These are phyloP conservation scores for Saraca asoca DNA, from an alignment of 331 rosid species.

Conservation along the genomic window DNA sequence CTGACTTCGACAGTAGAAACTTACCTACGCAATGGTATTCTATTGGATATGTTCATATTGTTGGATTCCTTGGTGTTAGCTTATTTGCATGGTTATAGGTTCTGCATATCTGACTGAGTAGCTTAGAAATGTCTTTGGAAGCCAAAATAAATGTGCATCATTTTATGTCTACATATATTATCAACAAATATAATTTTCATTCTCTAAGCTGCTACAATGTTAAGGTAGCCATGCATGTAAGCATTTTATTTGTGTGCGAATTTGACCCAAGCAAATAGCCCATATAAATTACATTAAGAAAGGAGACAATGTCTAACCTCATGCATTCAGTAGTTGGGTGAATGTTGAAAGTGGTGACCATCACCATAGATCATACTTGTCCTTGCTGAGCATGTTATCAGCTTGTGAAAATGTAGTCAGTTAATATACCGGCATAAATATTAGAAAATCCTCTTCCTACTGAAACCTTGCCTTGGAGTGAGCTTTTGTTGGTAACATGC, in stretches of 20 bases:
- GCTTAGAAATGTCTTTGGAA: not conserved
- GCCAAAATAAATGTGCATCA: too few relatives aligned
- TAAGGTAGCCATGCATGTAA: not conserved
- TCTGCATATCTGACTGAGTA: not conserved
- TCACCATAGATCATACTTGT: too few relatives aligned
- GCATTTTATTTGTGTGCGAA: not conserved
- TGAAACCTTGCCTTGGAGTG: not conserved
- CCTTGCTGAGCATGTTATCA: too few relatives aligned
- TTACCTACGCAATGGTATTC: slow-evolving; percentile 51
- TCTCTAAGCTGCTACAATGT: not conserved
- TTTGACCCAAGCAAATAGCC: not conserved
- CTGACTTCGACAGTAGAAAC: slow-evolving; percentile 34
- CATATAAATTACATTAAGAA: not conserved
- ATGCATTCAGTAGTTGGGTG: not conserved
- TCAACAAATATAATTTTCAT: too few relatives aligned
- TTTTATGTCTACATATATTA: not conserved
- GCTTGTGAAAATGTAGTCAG: too few relatives aligned
- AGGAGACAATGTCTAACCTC: not conserved
- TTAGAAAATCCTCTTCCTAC: too few relatives aligned
- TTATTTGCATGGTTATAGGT: not conserved
- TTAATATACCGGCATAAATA: too few relatives aligned
- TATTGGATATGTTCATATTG: slow-evolving; percentile 3
- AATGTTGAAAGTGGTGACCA: not conserved
- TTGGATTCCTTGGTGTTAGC: not conserved
- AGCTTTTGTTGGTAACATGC: slow-evolving; percentile 6